Evolutionary conservation across 2,329 filamentous ascomycete genomes (phyloP).

Genomic region (Paraphoma chrysanthemicola): DNA sequence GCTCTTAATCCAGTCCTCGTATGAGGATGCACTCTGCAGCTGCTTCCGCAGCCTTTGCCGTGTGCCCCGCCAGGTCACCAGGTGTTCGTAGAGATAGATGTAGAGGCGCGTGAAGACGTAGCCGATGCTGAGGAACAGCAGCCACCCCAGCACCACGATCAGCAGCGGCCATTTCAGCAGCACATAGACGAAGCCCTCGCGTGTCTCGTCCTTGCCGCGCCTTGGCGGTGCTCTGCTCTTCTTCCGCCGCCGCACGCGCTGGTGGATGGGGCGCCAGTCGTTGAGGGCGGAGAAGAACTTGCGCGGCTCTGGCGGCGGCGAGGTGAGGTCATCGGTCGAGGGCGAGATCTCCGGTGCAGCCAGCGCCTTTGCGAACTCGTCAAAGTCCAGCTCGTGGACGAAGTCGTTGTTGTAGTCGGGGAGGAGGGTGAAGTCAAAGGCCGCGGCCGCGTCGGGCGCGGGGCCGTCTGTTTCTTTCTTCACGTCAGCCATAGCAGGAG

Average conservation of each 20-base stretch:
- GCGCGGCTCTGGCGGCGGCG: conserved; percentile 50
- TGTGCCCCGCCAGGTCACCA: conserved; percentile 85
- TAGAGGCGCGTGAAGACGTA: conserved; percentile 88
- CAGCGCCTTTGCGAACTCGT: conserved; percentile 81
- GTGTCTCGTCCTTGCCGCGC: conserved; percentile 80
- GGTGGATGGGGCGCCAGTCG: conserved; percentile 91
- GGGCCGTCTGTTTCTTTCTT: conserved; percentile 58
- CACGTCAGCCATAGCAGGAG: conserved; percentile 50
- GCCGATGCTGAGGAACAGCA: conserved; percentile 72
- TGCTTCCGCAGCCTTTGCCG: conserved; percentile 74
- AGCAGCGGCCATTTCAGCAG: conserved; percentile 93
- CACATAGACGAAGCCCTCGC: conserved; percentile 90
- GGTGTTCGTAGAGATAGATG: conserved; percentile 91
- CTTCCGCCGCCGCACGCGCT: conserved; percentile 64
- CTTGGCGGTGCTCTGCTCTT: conserved; percentile 48
- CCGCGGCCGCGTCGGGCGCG: conserved; percentile 67
- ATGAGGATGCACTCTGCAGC: conserved; percentile 75
- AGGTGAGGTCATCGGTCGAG: conserved; percentile 62
- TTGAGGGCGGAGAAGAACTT: conserved; percentile 87
- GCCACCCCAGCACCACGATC: conserved; percentile 79
- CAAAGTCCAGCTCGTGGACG: conserved; percentile 72
- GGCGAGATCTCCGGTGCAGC: conserved; percentile 79
- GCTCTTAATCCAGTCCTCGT: conserved; percentile 81
- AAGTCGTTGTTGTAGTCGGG: conserved; percentile 86
- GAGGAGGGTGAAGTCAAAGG: conserved; percentile 72